Conservation (phyloP, 2,329 filamentous ascomycete genomes). For the Diaporthe sp. region DNA sequence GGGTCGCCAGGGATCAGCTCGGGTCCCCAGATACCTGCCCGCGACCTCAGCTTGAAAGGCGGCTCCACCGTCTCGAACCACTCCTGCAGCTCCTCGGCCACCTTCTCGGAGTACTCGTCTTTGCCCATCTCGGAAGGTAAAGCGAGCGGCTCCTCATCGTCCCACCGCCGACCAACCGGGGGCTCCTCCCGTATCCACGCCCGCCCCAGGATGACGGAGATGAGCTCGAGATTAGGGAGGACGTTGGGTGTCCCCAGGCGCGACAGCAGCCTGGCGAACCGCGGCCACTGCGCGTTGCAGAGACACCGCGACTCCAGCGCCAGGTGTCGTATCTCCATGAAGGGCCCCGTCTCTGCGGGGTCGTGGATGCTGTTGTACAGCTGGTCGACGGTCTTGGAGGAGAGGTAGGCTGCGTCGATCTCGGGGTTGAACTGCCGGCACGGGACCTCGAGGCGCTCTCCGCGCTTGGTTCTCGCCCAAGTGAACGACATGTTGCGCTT, state of each 20-base stretch:
- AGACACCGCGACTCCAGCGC: conserved; percentile 24
- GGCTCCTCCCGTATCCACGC: conserved; percentile 8
- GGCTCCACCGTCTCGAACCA: conserved; percentile 26
- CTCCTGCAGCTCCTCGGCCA: conserved; percentile 5
- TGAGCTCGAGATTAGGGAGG: conserved; percentile 17
- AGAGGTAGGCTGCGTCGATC: conserved; percentile 18
- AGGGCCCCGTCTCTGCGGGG: neutral
- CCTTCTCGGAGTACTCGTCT: neutral
- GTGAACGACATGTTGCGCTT: conserved; percentile 8
- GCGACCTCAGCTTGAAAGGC: conserved; percentile 1
- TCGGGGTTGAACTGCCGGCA: conserved; percentile 21
- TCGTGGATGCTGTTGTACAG: conserved; percentile 31
- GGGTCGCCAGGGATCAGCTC: conserved; percentile 20
- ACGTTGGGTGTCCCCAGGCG: conserved; percentile 15
- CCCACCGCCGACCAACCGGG: neutral
- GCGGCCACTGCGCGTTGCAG: conserved; percentile 24
- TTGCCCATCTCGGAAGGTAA: neutral
- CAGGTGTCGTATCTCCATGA: conserved; percentile 18
- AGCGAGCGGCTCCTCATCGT: neutral
- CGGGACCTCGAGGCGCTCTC: neutral
- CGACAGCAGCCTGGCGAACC: conserved; percentile 25
- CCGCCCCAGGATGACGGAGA: conserved; percentile 21
- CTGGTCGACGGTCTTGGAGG: conserved; percentile 22
- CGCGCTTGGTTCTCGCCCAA: conserved; percentile 14
- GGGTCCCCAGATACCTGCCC: conserved; percentile 17